Evolutionary conservation across 768 basidiomycete species (phyloP), one percentile per base, ranked within the genome.

Genomic region (Xerocomellus intermedius): DNA sequence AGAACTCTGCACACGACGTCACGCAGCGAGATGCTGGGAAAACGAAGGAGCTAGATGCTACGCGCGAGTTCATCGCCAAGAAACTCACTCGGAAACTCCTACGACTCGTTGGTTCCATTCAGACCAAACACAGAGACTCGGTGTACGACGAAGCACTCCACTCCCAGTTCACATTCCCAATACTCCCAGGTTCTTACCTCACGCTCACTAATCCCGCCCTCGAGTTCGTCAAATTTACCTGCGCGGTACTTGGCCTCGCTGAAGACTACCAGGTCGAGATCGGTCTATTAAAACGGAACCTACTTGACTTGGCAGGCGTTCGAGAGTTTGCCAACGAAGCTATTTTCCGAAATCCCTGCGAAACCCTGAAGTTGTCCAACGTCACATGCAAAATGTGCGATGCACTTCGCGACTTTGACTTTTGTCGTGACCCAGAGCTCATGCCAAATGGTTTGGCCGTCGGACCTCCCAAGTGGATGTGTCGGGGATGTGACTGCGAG

Each of bases 361-460:
- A 93, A 67, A 84, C 91, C 9, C 79, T 96, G 52, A 88, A 89
- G 62, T 71, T 98, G 26, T 77, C 85, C 42, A 91, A 91, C 68
- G 88, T 98, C 36, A 90, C 95, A 30, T 98, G 96, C 68, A 84
- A 82, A 39, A 82, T 86, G 64, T 98, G 91, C 73, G 94, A 94
- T 69, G 73, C 77, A 14, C 79, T 94, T 56, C 83, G 89, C 3
- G 94, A 96, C 69, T 91, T 99, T 64, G 97, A 99, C 70, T 90
- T 99, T 65, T 98, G 96, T 68, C 84, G 96, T 16, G 96, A 98
- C 72, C 80, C 85, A 12, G 89, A 93, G 55, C 78, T 97, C 38
- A 76, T 92, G 41, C 86, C 91, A 10, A 76, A 75, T 59, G 73
- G 78, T 63, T 59, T 73, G 55, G 72, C 80, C 35, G 73, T 79